Conservation (phyloP, 805 yeast species). For the Soucietia sequanensis region DNA sequence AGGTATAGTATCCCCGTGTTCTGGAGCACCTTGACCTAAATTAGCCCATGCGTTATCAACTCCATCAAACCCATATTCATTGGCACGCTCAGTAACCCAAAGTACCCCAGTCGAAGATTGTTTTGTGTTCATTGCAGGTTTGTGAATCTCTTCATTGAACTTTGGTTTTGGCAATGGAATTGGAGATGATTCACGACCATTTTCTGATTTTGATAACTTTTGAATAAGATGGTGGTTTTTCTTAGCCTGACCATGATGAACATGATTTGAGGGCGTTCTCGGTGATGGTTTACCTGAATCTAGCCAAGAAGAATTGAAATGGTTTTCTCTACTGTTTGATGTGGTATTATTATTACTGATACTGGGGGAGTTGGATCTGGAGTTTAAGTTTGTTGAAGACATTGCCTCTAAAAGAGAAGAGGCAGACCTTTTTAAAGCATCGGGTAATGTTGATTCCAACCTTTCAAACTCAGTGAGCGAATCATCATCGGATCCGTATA, state of each 20-base stretch:
- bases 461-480: slow-evolving; percentile 37
- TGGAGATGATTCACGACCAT: slow-evolving; percentile 45
- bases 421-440: slow-evolving; percentile 35
- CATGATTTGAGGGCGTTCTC: slow-evolving; percentile 19
- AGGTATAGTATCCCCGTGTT: slow-evolving; percentile 56
- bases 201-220: slow-evolving; percentile 29
- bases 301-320: slow-evolving; percentile 12
- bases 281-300: slow-evolving; percentile 20
- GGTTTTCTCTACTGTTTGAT: slow-evolving; percentile 11
- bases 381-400: slow-evolving; percentile 2
- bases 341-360: slow-evolving; percentile 2
- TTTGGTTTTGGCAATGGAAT: slow-evolving; percentile 51
- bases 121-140: slow-evolving; percentile 58
- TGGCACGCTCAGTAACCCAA: slow-evolving; percentile 64
- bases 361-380: slow-evolving; percentile 2
- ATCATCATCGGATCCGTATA: slow-evolving; percentile 23
- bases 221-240: slow-evolving; percentile 19
- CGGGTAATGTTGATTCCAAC: slow-evolving; percentile 42
- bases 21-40: slow-evolving; percentile 66
- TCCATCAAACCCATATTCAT: slow-evolving; percentile 50
- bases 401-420: slow-evolving; percentile 37
- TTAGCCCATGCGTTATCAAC: slow-evolving; percentile 52
- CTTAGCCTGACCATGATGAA: slow-evolving; percentile 7
- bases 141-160: slow-evolving; percentile 42
- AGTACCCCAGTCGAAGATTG: slow-evolving; percentile 63